These are phyloP conservation scores for Madurella mycetomatis DNA, from an alignment of 2,329 filamentous ascomycete genomes.

Conservation along the genomic window DNA sequence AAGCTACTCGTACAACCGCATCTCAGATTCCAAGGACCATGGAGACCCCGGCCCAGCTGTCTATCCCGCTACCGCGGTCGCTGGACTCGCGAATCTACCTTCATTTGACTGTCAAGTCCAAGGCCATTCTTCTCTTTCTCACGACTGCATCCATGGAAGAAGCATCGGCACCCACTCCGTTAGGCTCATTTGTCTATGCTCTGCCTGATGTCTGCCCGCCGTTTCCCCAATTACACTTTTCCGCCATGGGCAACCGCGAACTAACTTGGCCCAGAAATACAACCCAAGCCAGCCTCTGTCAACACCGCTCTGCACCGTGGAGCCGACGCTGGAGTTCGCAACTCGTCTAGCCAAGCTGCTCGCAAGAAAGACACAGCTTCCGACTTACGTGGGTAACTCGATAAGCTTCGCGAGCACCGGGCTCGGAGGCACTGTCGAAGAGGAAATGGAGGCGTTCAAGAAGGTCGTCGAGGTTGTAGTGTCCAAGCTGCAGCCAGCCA, in stretches of 20 bases:
- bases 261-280: slow-evolving; percentile 40
- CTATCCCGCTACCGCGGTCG: slow-evolving; percentile 56
- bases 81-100: slow-evolving; percentile 59
- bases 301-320: slow-evolving; percentile 72
- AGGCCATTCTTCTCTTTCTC: slow-evolving; percentile 56
- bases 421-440: slow-evolving; percentile 77
- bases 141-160: slow-evolving; percentile 55
- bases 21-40: slow-evolving; percentile 7
- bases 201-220: slow-evolving; percentile 69
- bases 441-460: slow-evolving; percentile 87
- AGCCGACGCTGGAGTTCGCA: slow-evolving; percentile 79
- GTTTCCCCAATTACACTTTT: slow-evolving; percentile 1
- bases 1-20: not conserved
- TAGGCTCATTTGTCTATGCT: slow-evolving; percentile 92
- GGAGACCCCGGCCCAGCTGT: slow-evolving; percentile 42
- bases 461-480: slow-evolving; percentile 67
- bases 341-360: slow-evolving; percentile 79
- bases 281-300: slow-evolving; percentile 61
- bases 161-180: slow-evolving; percentile 44
- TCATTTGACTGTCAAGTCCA: slow-evolving; percentile 54
- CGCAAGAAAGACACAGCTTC: slow-evolving; percentile 65
- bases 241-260: not conserved
- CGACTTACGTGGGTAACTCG: slow-evolving; percentile 88
- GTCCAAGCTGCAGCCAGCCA: slow-evolving; percentile 43
- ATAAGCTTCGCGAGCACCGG: slow-evolving; percentile 70